These are phyloP conservation scores for Melanogaster broomeanus DNA, from an alignment of 768 basidiomycete species.

Conservation along the genomic window DNA sequence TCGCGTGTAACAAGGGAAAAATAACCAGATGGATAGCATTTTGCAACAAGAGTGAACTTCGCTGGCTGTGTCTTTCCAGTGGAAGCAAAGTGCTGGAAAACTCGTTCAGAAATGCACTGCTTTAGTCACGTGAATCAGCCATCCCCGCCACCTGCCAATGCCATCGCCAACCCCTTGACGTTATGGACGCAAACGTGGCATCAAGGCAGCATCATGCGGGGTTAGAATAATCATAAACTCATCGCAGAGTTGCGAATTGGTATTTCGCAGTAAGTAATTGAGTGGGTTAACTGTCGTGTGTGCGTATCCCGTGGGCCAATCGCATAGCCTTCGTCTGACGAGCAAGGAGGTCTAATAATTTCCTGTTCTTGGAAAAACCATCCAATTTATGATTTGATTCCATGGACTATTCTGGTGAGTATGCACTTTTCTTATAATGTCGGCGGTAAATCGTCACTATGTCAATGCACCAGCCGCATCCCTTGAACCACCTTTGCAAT, in stretches of 20 bases:
- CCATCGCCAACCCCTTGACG: no score
- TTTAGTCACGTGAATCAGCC: constrained; percentile 15
- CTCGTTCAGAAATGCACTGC: constrained; percentile 9
- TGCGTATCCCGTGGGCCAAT: background rate
- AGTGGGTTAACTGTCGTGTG: no score
- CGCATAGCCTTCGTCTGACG: constrained; percentile 14
- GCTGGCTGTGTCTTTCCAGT: constrained; percentile 20
- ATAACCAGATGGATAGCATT: background rate
- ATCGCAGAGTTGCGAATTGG: no score
- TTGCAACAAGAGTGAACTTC: background rate
- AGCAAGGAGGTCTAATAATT: constrained; percentile 6
- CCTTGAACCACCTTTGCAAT: constrained; percentile 17
- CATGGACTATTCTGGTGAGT: background rate
- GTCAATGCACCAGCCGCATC: background rate
- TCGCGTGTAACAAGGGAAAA: background rate
- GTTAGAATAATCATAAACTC: no score
- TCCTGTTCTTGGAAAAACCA: background rate
- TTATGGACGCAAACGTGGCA: no score
- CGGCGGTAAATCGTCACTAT: background rate
- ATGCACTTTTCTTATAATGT: background rate
- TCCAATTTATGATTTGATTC: background rate
- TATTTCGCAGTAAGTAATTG: no score
- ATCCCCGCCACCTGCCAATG: background rate
- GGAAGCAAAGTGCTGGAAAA: constrained; percentile 3
- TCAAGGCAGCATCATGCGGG: background rate